Percentiles rank a stretch among this genome's conserved stretches.
phyloP scores from a whole-genome alignment of 305 asterid genomes.

The Fraxinus ornus region DNA sequence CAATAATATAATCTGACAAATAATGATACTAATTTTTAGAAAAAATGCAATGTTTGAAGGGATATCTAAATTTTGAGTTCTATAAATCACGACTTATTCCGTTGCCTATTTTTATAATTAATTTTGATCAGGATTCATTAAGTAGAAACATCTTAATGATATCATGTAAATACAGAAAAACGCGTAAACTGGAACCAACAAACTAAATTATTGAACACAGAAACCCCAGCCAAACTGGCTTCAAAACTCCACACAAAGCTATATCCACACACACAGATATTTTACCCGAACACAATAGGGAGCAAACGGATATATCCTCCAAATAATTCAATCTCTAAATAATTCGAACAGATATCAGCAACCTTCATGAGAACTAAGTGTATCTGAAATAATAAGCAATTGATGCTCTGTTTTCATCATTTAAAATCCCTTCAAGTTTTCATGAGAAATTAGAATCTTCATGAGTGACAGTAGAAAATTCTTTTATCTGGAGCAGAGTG shows the following conservation, averaged over 20 bases:
- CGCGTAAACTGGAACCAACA: neutral
- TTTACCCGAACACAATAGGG: no score
- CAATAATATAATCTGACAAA: neutral
- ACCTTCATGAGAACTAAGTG: no score
- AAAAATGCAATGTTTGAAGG: neutral
- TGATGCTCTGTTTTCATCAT: neutral
- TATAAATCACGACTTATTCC: neutral
- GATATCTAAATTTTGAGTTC: neutral
- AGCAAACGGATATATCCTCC: neutral
- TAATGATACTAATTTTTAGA: neutral
- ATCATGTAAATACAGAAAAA: neutral
- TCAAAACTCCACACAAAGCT: neutral
- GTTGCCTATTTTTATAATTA: neutral
- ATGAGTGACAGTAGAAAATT: neutral
- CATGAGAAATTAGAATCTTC: neutral
- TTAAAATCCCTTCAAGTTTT: neutral
- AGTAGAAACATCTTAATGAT: neutral
- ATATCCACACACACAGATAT: neutral
- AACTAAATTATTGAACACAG: constrained; percentile 24
- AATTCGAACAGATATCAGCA: neutral
- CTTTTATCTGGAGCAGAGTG: neutral
- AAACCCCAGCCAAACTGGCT: neutral
- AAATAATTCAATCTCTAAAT: neutral
- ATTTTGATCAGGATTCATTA: neutral
- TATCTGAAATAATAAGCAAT: no score